These are phyloP conservation scores for Salicornia ramosissima DNA, from an alignment of 148 eudicot genomes.

Conservation along the genomic window DNA sequence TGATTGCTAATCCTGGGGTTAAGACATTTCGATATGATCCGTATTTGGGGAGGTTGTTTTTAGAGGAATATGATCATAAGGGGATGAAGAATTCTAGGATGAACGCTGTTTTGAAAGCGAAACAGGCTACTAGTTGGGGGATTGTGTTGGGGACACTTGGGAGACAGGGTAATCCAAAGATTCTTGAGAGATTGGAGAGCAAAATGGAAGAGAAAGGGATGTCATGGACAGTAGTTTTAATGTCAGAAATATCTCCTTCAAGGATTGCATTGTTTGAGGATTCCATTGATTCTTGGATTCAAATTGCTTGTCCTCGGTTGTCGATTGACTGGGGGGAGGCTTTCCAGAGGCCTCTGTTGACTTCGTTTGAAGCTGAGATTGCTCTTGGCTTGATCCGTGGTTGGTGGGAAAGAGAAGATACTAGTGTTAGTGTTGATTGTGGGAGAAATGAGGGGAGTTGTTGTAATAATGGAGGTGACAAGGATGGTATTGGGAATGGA, in stretches of 20 bases:
- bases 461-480: slow-evolving; percentile 33
- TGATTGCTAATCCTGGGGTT: slow-evolving; percentile 84
- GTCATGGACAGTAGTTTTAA: slow-evolving; percentile 64
- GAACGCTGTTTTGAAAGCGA: slow-evolving; percentile 66
- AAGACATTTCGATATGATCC: slow-evolving; percentile 87
- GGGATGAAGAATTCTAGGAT: slow-evolving; percentile 80
- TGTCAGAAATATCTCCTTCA: slow-evolving; percentile 79
- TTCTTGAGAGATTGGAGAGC: slow-evolving; percentile 69
- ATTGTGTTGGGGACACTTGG: slow-evolving; percentile 89
- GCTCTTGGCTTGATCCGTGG: slow-evolving; percentile 85
- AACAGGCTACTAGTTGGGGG: slow-evolving; percentile 71
- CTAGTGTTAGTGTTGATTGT: slow-evolving; percentile 24
- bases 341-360: slow-evolving; percentile 72
- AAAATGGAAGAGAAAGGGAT: slow-evolving; percentile 76
- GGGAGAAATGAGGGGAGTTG: slow-evolving; percentile 41
- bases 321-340: slow-evolving; percentile 99
- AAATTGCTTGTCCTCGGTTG: slow-evolving; percentile 84
- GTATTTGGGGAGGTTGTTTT: slow-evolving; percentile 71
- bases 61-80: slow-evolving; percentile 88
- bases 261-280: slow-evolving; percentile 72
- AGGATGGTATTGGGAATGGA: slow-evolving; percentile 24
- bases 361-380: slow-evolving; percentile 89
- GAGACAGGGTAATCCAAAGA: slow-evolving; percentile 89
- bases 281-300: slow-evolving; percentile 95
- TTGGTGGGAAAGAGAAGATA: slow-evolving; percentile 80